Base-by-base conservation (phyloP, 2,329 filamentous ascomycete species). In the Zasmidium angulare region DNA sequence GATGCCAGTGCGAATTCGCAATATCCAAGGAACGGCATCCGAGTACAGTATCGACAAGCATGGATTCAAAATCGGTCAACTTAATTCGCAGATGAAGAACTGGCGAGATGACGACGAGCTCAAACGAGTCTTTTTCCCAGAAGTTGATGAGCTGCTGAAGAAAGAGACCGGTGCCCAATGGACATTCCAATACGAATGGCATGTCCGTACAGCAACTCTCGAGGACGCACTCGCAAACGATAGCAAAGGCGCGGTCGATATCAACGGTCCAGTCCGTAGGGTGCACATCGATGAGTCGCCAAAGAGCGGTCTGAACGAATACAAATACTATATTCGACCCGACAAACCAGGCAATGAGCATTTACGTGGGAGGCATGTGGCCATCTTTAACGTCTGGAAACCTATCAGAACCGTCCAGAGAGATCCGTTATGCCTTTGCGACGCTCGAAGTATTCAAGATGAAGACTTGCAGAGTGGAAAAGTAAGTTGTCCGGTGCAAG, bases 281-380 rank as follows among this genome's bases (percentile, higher is more conserved):
- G 63, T 65, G 24, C 63, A 63, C 50, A 63, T 63, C 46, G 63
- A 65, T 26, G 61, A 65, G 36, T 53, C 22, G 17, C 63, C 63
- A 1, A 50, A 50, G 9, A 51, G 36, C n/a, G 63, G 61, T 2
- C 19, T 53, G n/a, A 49, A 46, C 3, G 63, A 65, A 26, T 65
- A 40, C 46, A 26, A 56, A 1, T 58, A 58, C 46, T 58, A 61
- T 21, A 26, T 64, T 3, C 11, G 40, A 19, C 56, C 59, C 10
- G 19, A 59, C 10, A 53, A 48, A 9, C 21, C 53, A 11, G 56
- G 43, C 6, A 61, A 60, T 36, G 57, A 60, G 36, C 50, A 56
- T 36, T 31, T 63, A 12, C 3, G n/a, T 29, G 53, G 56, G 19
- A 46, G 60, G 19, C 43, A 54, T 20, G 63, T 65, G 52, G 63